These are phyloP conservation scores for Brassica hybrid DNA, from an alignment of 441 rosid species.

Conservation along the genomic window DNA sequence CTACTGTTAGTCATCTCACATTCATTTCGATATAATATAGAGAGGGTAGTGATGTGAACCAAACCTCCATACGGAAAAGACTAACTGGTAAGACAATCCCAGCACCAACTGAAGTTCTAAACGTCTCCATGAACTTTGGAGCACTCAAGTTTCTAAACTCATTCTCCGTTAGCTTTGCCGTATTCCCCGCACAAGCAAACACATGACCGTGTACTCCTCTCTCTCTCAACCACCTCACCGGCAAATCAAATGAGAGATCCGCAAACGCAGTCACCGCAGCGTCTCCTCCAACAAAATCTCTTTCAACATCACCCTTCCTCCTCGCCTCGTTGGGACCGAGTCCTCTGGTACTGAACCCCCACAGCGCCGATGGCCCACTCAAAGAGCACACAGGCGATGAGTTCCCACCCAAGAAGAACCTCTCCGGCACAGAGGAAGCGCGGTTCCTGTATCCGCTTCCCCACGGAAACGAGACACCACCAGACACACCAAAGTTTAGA, in stretches of 20 bases:
- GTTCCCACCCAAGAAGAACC: too few species aligned
- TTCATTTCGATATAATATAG: too few species aligned
- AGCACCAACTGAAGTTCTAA: conserved; percentile 76
- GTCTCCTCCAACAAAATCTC: conserved; percentile 92
- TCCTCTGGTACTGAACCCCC: conserved; percentile 85
- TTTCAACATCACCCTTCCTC: conserved; percentile 53
- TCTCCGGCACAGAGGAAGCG: conserved; percentile 79
- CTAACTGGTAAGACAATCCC: conserved; percentile 83
- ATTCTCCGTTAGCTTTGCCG: conserved; percentile 69
- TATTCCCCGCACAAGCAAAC: conserved; percentile 84
- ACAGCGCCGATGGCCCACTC: conserved; percentile 75
- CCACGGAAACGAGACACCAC: conserved; percentile 84
- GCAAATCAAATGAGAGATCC: conserved; percentile 90
- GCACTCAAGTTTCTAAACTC: conserved; percentile 61
- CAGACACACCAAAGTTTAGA: conserved; percentile 74
- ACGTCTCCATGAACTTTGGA: conserved; percentile 60
- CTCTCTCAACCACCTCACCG: conserved; percentile 73
- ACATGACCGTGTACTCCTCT: conserved; percentile 88
- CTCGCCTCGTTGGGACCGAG: conserved; percentile 71
- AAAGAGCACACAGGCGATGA: too few species aligned
- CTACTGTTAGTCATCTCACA: too few species aligned
- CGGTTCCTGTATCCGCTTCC: conserved; percentile 61
- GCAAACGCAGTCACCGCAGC: conserved; percentile 83
- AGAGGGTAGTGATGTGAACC: not conserved
- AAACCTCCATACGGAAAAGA: conserved; percentile 55